Evolutionary conservation across 768 basidiomycete genomes (phyloP).

Genomic region (Suillus decipiens): DNA sequence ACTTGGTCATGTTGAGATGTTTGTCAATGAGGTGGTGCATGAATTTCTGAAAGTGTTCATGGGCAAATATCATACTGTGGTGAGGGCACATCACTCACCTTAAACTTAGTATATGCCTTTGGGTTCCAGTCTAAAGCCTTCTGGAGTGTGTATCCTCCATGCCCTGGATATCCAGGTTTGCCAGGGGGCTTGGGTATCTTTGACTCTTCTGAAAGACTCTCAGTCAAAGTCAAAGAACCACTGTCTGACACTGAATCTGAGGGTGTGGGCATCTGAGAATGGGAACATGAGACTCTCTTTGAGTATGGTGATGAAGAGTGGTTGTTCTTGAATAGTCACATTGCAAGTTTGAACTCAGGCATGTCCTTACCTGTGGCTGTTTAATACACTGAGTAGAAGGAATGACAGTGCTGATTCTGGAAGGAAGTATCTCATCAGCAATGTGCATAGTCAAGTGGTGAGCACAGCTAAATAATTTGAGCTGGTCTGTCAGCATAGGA

Average conservation of each 20-base stretch:
- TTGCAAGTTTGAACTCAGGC: not conserved
- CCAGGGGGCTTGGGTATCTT: constrained; percentile 30
- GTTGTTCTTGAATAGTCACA: no score
- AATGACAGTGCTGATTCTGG: not conserved
- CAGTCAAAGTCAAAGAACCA: not conserved
- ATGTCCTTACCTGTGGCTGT: not conserved
- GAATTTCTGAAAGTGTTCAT: not conserved
- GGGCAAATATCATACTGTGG: constrained; percentile 7
- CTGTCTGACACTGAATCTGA: not conserved
- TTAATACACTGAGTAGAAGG: not conserved
- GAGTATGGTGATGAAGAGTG: no score
- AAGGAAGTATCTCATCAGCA: no score
- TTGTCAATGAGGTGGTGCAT: no score
- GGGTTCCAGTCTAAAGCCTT: constrained; percentile 21
- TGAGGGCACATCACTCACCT: constrained; percentile 13
- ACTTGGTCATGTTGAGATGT: no score
- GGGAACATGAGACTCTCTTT: no score
- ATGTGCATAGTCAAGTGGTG: no score
- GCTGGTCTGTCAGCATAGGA: no score
- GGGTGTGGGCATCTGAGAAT: no score
- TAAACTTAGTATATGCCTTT: constrained; percentile 18
- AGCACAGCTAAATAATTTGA: no score
- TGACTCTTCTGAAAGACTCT: constrained; percentile 9
- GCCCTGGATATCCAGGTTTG: constrained; percentile 23
- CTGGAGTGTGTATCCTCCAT: constrained; percentile 28